phyloP scores from a whole-genome alignment of 306 rosid genomes.

The Inga oerstediana region DNA sequence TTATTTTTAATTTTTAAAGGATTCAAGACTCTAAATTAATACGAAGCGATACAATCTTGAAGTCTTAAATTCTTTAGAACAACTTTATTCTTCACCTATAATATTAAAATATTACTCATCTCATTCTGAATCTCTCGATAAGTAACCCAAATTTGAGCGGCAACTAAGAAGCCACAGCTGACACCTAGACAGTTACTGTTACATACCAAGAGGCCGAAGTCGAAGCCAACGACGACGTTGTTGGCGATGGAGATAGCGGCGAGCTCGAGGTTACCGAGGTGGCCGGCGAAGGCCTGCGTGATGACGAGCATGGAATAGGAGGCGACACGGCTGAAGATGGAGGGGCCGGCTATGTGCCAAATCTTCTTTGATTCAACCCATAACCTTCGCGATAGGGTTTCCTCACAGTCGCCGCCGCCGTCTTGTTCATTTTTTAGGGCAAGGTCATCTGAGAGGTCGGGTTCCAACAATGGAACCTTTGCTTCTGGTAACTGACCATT shows the following conservation, averaged over 20 bases:
- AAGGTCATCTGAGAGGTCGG: background rate
- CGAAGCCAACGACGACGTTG: constrained; percentile 49
- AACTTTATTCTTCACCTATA: no score
- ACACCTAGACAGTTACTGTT: background rate
- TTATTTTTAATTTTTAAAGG: no score
- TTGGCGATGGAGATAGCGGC: constrained; percentile 48
- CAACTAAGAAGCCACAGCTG: no score
- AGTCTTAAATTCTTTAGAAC: no score
- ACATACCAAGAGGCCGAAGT: constrained; percentile 48
- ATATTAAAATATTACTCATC: no score
- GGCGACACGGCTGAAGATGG: constrained; percentile 46
- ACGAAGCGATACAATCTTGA: no score
- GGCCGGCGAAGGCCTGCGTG: constrained; percentile 61
- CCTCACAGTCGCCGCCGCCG: background rate
- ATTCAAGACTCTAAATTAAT: no score
- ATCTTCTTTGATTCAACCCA: constrained; percentile 54
- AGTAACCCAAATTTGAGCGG: no score
- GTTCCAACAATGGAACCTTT: constrained; percentile 36
- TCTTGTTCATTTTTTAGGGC: background rate
- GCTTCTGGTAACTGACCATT: background rate
- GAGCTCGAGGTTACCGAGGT: constrained; percentile 53
- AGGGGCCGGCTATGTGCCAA: constrained; percentile 60
- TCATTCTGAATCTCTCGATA: no score
- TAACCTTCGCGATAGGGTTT: constrained; percentile 24
- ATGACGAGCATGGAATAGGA: constrained; percentile 48